Base-by-base conservation (phyloP, 1,284 basidiomycete genomes). In the Trichosporon faecale region DNA sequence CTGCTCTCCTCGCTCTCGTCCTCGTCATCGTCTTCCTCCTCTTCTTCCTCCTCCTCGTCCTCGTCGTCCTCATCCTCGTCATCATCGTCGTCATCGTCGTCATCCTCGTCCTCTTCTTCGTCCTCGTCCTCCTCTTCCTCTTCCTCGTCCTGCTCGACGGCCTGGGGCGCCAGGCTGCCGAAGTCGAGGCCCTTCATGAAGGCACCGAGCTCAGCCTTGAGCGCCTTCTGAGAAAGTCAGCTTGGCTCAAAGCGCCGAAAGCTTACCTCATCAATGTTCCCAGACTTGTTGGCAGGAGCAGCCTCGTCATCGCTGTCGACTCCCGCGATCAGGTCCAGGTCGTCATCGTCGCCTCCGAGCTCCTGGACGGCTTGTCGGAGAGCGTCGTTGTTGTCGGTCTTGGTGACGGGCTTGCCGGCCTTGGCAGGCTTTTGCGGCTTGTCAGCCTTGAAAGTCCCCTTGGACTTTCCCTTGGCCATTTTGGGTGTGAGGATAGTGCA, bases 151-250 rank as follows among this genome's bases (percentile, higher is more conserved):
- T 70, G 70, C 31, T 73, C 66, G 11, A 73, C 76, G 1, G 73
- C 76, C 16, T 73, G 74, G 12, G 70, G 69, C 0, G 68, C 74
- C 6, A 76, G 72, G 11, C 72, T 74, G 14, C 12, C 78, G 65
- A 88, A 85, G 73, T 88, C 86, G 46, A 90, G 82, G 1, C 82
- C 86, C 74, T 88, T 87, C 76, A 90, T 84, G 78, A 90, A 89
- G 65, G 86, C 85, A 1, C 87, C 85, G 18, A 91, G 83, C 73
- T 89, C 89, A 40, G 86, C 86, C 55, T 85, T 83, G 16, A 90
- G 83, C 31, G 79, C 76, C 70, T 86, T 82, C 84, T 84, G 68
- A 5, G 14, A n/a, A 40, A 37, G 40, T 69, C 46, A 69, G 66
- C 46, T 33, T 9, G 2, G 21, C 66, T 23, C 3, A 25, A 1